Evolutionary conservation across 768 basidiomycete species (phyloP).

Genomic region (Mycena floridula): DNA sequence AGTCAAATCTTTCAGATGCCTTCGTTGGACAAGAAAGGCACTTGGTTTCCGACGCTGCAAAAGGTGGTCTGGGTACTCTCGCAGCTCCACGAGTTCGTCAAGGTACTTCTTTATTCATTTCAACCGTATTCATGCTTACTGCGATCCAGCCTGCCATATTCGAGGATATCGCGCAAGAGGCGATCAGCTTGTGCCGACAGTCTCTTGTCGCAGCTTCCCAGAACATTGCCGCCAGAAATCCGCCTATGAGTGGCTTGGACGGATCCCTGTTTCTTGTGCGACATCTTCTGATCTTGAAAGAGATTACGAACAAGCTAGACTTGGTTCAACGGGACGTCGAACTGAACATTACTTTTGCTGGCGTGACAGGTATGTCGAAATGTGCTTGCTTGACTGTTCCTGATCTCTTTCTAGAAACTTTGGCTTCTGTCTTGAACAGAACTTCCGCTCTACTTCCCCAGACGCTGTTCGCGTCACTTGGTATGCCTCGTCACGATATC

Average conservation of each 20-base stretch:
- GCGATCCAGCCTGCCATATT: constrained; percentile 79
- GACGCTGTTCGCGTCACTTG: constrained; percentile 63
- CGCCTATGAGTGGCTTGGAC: constrained; percentile 38
- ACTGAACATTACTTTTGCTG: constrained; percentile 33
- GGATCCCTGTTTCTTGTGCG: constrained; percentile 84
- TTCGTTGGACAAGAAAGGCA: constrained; percentile 67
- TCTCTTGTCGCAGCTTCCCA: constrained; percentile 74
- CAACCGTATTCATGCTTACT: not conserved
- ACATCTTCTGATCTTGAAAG: constrained; percentile 88
- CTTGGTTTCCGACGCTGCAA: constrained; percentile 88
- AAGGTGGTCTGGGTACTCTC: constrained; percentile 90
- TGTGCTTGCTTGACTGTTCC: not conserved
- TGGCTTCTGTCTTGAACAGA: constrained; percentile 50
- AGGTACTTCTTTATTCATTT: constrained; percentile 42
- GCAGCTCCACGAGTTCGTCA: constrained; percentile 87
- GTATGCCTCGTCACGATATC: constrained; percentile 61
- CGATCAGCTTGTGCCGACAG: constrained; percentile 72
- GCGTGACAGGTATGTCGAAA: constrained; percentile 49
- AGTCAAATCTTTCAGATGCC: constrained; percentile 68
- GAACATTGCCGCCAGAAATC: constrained; percentile 36
- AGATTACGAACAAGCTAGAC: constrained; percentile 75
- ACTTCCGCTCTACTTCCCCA: constrained; percentile 44
- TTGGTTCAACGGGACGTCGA: constrained; percentile 45
- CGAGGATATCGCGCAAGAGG: constrained; percentile 94
- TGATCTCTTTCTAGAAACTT: constrained; percentile 33